Base-by-base conservation (phyloP, 177 flowering plant species). In the Vitis hybrid region DNA sequence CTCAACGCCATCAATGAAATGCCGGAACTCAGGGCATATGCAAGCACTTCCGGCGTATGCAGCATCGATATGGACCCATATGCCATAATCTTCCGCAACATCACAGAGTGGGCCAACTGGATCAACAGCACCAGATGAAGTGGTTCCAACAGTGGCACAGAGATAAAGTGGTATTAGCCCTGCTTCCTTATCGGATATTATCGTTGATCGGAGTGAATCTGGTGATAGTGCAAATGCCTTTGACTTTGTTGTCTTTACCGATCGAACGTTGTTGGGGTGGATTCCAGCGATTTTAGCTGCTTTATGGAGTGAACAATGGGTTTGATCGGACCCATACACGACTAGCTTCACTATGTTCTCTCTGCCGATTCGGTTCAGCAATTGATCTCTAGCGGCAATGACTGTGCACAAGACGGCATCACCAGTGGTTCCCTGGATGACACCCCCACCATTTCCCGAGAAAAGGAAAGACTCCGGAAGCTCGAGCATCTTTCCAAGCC, bases 21-120 rank as follows among this genome's bases (percentile, higher is more conserved):
- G 81, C 54, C 89, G 79, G 39, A 82, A 82, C 80, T 89, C 93
- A 1, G 89, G 92, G 76, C 88, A 90, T 0, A 90, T 87, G 59
- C 91, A 88, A 0, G 86, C 86, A 39, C 84, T 83, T 1, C 94
- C 92, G 2, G 86, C 91, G 55, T 89, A 89, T 0, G 94, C 94
- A 0, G 94, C 94, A 66, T 88, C 94, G 1, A 90, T 80, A 30
- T 90, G 92, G 2, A 90, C 85, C 94, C 92, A 90, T 11, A 87
- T 72, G 2, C 74, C 78, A 51, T 71, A 76, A 18, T 77, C 80
- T 15, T 76, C 75, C 0, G 94, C 85, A 6, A 88, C 87, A 0
- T 80, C 69, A 55, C 84, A 74, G 0, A 88, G 65, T 5, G 76
- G 78, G 5, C 73, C 72, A 0, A 90, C 2, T 0, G 88, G 94